phyloP scores from a whole-genome alignment of 2,329 filamentous ascomycete species.

The Colletotrichum tabaci region DNA sequence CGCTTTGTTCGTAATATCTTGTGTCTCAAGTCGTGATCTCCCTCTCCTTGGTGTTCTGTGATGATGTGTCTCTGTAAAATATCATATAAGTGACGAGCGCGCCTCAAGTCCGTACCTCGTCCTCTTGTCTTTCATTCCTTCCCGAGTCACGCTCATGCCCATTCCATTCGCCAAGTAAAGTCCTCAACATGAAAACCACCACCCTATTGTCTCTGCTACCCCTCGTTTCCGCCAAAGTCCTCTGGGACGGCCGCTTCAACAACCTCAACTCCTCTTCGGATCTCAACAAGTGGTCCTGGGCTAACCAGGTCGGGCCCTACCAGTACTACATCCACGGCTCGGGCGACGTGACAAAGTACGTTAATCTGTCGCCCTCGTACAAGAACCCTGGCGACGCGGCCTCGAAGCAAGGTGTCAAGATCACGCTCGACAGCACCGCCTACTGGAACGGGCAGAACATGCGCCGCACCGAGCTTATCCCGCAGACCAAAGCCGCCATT shows the following conservation, averaged over 20 bases:
- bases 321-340: constrained; percentile 84
- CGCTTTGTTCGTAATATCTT: constrained; percentile 3
- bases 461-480: constrained; percentile 82
- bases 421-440: constrained; percentile 74
- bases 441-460: constrained; percentile 82
- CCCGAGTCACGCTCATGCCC: background rate
- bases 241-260: constrained; percentile 79
- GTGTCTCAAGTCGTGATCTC: constrained; percentile 23
- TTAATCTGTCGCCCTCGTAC: constrained; percentile 71
- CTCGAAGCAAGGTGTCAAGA: constrained; percentile 76
- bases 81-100: constrained; percentile 5
- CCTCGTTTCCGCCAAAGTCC: constrained; percentile 48
- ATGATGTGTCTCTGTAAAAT: background rate
- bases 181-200: constrained; percentile 28
- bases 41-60: constrained; percentile 13
- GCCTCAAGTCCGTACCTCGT: background rate
- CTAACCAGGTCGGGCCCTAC: constrained; percentile 77
- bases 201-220: constrained; percentile 25
- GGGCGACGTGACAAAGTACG: constrained; percentile 69
- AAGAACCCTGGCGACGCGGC: constrained; percentile 76
- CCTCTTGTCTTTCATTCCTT: background rate
- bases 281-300: constrained; percentile 75
- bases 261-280: constrained; percentile 68
- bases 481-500: constrained; percentile 76
- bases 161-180: background rate